These are phyloP conservation scores for Bruguiera parviflora DNA, from an alignment of 345 rosid species.

Conservation along the genomic window DNA sequence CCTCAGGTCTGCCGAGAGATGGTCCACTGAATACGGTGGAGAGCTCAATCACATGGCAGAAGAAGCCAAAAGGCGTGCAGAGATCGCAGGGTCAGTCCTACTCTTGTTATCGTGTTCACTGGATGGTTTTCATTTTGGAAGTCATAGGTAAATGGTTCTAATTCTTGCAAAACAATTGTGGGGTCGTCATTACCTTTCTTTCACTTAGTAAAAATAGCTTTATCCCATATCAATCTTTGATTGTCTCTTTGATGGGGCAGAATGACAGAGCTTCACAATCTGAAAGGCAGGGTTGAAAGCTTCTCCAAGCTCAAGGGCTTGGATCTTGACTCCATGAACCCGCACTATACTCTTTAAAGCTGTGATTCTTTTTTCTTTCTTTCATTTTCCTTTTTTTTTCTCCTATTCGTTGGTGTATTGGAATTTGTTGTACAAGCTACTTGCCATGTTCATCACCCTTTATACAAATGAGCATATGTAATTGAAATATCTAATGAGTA, in stretches of 20 bases:
- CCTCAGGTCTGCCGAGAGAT: constrained; percentile 20
- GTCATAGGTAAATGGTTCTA: not conserved
- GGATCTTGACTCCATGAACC: constrained; percentile 45
- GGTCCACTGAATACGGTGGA: constrained; percentile 22
- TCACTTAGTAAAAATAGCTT: not conserved
- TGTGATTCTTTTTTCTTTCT: not conserved
- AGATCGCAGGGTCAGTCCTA: constrained; percentile 26
- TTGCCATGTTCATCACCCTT: too few relatives aligned
- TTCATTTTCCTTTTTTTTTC: not conserved
- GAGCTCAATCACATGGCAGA: constrained; percentile 46
- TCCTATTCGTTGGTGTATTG: not conserved
- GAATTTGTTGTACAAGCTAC: too few relatives aligned
- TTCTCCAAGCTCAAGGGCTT: constrained; percentile 43
- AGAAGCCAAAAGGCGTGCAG: constrained; percentile 52
- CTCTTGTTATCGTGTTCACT: not conserved
- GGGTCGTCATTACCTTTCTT: not conserved
- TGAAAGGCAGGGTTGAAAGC: constrained; percentile 54
- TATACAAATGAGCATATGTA: not conserved
- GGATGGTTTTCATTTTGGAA: not conserved
- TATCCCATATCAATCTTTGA: not conserved
- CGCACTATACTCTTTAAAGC: constrained; percentile 22
- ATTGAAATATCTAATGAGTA: too few relatives aligned
- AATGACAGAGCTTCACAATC: constrained; percentile 52
- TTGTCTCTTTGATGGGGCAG: constrained; percentile 19
- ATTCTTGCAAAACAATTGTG: too few relatives aligned